Conservation (phyloP, 129 eudicot species). For the Calendula officinalis region DNA sequence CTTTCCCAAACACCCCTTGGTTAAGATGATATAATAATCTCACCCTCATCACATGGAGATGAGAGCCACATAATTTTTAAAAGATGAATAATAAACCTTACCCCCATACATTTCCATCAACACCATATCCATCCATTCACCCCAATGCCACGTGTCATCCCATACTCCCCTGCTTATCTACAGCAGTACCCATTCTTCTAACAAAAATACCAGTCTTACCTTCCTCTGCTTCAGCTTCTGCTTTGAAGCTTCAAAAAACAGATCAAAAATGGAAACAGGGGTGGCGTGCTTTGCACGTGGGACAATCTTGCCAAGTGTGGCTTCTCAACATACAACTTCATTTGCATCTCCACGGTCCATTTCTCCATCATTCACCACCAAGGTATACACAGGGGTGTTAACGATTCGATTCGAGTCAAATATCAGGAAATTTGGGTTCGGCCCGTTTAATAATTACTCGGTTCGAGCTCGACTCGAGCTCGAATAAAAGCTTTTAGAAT, state of each 20-base stretch:
- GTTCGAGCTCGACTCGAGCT: no score
- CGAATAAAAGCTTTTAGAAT: no score
- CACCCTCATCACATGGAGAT: conserved; percentile 8
- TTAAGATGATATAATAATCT: neutral
- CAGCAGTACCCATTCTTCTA: conserved; percentile 38
- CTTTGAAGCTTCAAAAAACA: conserved; percentile 24
- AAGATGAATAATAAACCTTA: conserved; percentile 42
- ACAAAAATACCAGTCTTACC: conserved; percentile 8
- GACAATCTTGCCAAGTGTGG: conserved; percentile 57
- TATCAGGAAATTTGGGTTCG: no score
- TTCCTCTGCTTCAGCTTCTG: conserved; percentile 12
- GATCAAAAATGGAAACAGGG: conserved; percentile 63
- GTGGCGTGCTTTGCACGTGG: conserved; percentile 78
- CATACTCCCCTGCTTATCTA: conserved; percentile 60
- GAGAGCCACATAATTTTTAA: conserved; percentile 59
- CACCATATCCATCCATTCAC: conserved; percentile 50
- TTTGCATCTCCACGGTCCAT: conserved; percentile 51
- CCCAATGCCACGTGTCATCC: conserved; percentile 69
- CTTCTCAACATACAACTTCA: conserved; percentile 72
- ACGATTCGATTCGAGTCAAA: no score
- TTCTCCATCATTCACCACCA: conserved; percentile 56
- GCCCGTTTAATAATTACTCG: no score
- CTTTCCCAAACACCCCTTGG: no score
- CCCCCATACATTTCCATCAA: conserved; percentile 46
- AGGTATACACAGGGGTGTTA: conserved; percentile 35